These are phyloP conservation scores for Combretum micranthum DNA, from an alignment of 345 rosid genomes.

Conservation along the genomic window DNA sequence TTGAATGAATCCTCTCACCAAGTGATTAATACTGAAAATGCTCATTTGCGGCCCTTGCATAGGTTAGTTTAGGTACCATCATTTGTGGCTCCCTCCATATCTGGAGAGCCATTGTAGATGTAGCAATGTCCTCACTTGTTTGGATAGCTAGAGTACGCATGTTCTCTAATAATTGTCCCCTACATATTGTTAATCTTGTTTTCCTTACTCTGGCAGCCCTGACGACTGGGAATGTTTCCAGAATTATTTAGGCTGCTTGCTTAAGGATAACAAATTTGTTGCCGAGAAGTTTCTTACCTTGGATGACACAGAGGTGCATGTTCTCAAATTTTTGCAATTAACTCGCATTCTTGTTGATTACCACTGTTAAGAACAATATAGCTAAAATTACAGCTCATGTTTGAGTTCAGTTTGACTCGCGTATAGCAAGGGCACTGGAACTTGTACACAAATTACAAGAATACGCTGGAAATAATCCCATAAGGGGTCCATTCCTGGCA, in stretches of 20 bases:
- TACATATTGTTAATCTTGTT: conserved; percentile 15
- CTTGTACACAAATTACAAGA: conserved; percentile 59
- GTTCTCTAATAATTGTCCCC: not conserved
- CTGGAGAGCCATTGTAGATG: too few species aligned
- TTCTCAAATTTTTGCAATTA: conserved; percentile 10
- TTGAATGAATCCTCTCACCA: too few species aligned
- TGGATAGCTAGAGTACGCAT: too few species aligned
- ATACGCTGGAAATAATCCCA: conserved; percentile 31
- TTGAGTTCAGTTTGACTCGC: conserved; percentile 66
- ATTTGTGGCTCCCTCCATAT: too few species aligned
- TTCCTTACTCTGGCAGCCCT: conserved; percentile 59
- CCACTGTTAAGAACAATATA: conserved; percentile 9
- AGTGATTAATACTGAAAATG: too few species aligned
- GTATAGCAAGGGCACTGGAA: conserved; percentile 56
- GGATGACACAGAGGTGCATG: conserved; percentile 66
- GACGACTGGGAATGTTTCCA: conserved; percentile 98
- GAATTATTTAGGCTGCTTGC: conserved; percentile 83
- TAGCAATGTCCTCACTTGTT: too few species aligned
- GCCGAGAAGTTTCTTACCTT: conserved; percentile 59
- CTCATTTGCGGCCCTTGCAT: too few species aligned
- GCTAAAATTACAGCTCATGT: conserved; percentile 13
- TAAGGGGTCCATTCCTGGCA: conserved; percentile 75
- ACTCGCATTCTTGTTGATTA: not conserved
- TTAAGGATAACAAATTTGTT: conserved; percentile 63
- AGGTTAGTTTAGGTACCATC: too few species aligned